These are phyloP conservation scores for Stagonosporopsis vannaccii DNA, from an alignment of 2,329 filamentous ascomycete species.

Conservation along the genomic window DNA sequence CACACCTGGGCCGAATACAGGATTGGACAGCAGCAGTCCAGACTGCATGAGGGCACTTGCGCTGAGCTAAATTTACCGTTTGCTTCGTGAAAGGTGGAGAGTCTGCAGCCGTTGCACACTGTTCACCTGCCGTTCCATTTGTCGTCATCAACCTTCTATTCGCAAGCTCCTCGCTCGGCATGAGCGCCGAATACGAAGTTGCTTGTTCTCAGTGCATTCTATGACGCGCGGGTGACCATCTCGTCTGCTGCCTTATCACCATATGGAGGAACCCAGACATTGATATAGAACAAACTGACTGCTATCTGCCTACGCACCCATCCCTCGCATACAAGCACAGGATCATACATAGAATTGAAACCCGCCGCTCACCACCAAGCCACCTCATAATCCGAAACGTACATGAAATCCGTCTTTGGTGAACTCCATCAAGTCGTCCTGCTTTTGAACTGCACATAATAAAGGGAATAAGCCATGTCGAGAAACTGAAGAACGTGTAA, in stretches of 20 bases:
- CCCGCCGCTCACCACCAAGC: constrained; percentile 11
- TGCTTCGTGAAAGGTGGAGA: constrained; percentile 7
- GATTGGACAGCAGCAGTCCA: background rate
- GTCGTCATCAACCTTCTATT: background rate
- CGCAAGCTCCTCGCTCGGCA: constrained; percentile 1
- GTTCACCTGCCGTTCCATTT: constrained; percentile 5
- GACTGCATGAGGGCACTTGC: constrained; percentile 13
- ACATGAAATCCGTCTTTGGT: constrained; percentile 27
- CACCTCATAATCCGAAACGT: constrained; percentile 29
- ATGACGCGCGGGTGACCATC: background rate
- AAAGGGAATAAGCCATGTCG: constrained; percentile 21
- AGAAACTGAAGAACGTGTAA: constrained; percentile 17
- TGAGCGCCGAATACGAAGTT: constrained; percentile 8
- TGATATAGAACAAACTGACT: constrained; percentile 7
- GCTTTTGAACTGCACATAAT: constrained; percentile 20
- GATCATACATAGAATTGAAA: constrained; percentile 17
- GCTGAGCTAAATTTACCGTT: constrained; percentile 2
- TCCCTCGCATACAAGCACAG: constrained; percentile 16
- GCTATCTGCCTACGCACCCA: constrained; percentile 15
- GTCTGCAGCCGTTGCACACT: constrained; percentile 6
- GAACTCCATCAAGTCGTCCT: constrained; percentile 10
- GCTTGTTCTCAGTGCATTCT: background rate
- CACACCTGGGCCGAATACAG: constrained; percentile 1
- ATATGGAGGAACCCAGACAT: background rate
- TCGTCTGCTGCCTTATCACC: background rate